Base-by-base conservation (phyloP, 805 yeast genomes). In the Komagataella populi region DNA sequence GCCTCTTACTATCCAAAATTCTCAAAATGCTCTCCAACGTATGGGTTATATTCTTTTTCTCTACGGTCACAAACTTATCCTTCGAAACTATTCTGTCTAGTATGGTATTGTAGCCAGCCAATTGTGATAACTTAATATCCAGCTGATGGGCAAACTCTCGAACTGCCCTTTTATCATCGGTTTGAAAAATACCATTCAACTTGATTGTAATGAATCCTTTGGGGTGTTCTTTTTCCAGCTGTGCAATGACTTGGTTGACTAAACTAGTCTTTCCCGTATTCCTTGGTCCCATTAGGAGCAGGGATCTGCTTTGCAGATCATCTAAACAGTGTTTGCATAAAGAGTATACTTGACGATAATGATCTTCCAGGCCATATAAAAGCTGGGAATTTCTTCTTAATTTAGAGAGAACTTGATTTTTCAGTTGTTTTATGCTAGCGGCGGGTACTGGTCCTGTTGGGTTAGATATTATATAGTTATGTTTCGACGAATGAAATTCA, bases 101-200 rank as follows among this genome's bases (percentile, higher is more conserved):
- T 48, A 59, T 49, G 55, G 52, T 16, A 52, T 57, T 39, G 52
- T 48, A 48, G 48, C 49, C 48, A 58, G 51, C 50, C 10, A 22
- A 20, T 20, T 20, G 47, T 30, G 50, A 16, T 6, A 57, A 45
- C 8, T 63, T 59, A 55, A 62, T 61, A 60, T 87, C 96, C 45
- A 91, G 66, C 63, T 90, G 97, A 47, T 83, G 71, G 0, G 96
- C 96, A 52, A 93, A 84, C 56, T 87, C 90, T 50, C 90, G 74
- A 12, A 93, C 76, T 0, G 98, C 98, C 49, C 76, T 68, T 48
- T 73, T 76, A 60, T 91, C 98, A 56, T 84, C 88, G 4, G 73
- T 61, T 60, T 87, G 96, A 3, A 82, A 73, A 12, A 74, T 65
- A 0, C 96, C 96, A 53, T 83, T 80, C 24, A 91, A 67, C 20